Conservation (phyloP, 768 basidiomycete genomes). For the Gautieria morchelliformis region DNA sequence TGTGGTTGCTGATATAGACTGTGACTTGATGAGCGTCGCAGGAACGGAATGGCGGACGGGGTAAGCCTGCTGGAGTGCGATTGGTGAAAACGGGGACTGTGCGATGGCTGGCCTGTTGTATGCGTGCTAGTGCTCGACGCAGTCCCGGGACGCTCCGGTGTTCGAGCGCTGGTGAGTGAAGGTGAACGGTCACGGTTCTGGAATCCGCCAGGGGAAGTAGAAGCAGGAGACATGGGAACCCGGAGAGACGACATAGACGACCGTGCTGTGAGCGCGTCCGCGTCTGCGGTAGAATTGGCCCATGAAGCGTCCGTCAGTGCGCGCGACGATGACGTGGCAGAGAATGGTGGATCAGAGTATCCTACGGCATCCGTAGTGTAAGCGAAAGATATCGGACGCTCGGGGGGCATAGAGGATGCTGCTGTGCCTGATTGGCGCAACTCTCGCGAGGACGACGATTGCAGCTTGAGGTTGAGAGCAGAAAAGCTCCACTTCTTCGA, state of each 20-base stretch:
- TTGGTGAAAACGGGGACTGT: slow-evolving; percentile 40
- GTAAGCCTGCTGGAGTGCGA: slow-evolving; percentile 46
- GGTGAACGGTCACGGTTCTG: slow-evolving; percentile 29
- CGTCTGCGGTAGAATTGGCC: neutral
- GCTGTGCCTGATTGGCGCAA: neutral
- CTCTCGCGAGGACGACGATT: slow-evolving; percentile 7
- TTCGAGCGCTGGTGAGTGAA: slow-evolving; percentile 25
- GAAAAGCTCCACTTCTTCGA: slow-evolving; percentile 98
- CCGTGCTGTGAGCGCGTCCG: neutral
- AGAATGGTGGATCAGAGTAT: neutral
- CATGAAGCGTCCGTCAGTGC: neutral
- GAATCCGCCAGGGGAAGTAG: slow-evolving; percentile 5
- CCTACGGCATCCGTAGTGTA: slow-evolving; percentile 2
- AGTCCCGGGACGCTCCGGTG: slow-evolving; percentile 59
- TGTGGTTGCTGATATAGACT: slow-evolving; percentile 11
- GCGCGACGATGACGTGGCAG: neutral
- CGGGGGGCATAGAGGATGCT: neutral
- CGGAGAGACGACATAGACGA: slow-evolving; percentile 7
- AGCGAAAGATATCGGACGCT: slow-evolving; percentile 6
- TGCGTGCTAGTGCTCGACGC: slow-evolving; percentile 70
- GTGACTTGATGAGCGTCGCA: slow-evolving; percentile 84
- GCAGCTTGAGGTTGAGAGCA: slow-evolving; percentile 64
- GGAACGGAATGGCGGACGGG: slow-evolving; percentile 90
- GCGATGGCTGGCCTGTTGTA: slow-evolving; percentile 45
- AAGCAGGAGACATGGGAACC: slow-evolving; percentile 1